Evolutionary conservation across 768 basidiomycete genomes (phyloP), one percentile per base, ranked within the genome.

Genomic region (Auricularia sp.): DNA sequence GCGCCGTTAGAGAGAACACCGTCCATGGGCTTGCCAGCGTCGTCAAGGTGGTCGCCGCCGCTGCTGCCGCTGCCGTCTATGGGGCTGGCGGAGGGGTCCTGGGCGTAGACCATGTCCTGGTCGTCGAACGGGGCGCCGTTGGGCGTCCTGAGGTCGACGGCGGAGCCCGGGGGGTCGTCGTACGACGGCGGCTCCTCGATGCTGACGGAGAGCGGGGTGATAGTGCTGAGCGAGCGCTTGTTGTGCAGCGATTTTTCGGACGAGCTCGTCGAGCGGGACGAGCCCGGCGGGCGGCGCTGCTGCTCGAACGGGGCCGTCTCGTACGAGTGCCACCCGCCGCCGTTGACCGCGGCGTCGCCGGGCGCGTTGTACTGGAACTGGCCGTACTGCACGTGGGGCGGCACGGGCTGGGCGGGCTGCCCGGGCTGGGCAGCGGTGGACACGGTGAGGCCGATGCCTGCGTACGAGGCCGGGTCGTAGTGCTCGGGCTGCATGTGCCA

Each of bases 171-270:
- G 8, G n/a, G 16, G 69, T 63, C 24, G 67, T 75, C 72, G 68
- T 72, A 74, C 63, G 67, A 64, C 34, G 59, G 18, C 24, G 63
- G 44, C 68, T 76, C 77, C 67, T 77, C 77, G 36, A 75, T 65
- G 66, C 67, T 69, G 37, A 75, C 69, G 45, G 70, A 62, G 59
- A 76, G 73, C 66, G 70, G 73, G 54, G 76, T 73, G 18, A 80
- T 72, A 3, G 75, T 72, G 62, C 76, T 84, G 70, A 88, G 86
- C 71, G 85, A 86, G 65, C 88, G 80, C 74, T 89, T 89, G 44
- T 86, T 78, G 1, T 87, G 85, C 10, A 87, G 79, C 54, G 81
- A 81, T 62, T 85, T 82, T 65, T 79, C 74, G 10, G 79, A 77
- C 1, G 85, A 81, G 29, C 84, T 81, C 35, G 83, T 78, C 24